A percentile compares a stretch with the other conserved stretches of the same genome.
phyloP scores from a whole-genome alignment of 768 basidiomycete species.

The Cantharellus cinnabarinus region DNA sequence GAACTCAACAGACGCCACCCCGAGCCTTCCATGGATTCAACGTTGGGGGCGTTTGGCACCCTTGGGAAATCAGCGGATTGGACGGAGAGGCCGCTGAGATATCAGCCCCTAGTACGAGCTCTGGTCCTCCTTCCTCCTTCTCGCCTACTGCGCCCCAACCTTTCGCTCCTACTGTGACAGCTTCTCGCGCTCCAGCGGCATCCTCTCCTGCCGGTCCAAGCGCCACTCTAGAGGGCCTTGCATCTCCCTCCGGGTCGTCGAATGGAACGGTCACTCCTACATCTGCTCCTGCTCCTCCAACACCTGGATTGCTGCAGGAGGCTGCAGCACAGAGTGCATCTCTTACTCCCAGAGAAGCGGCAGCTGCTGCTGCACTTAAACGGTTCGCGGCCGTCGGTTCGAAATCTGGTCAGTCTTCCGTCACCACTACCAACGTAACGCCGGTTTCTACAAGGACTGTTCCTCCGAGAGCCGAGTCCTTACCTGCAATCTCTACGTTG shows the following conservation, averaged over 20 bases:
- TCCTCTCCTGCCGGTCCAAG: slow-evolving; percentile 3
- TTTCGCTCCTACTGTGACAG: slow-evolving; percentile 15
- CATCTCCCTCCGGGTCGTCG: not conserved
- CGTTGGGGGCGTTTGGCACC: slow-evolving; percentile 10
- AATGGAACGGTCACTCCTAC: slow-evolving; percentile 9
- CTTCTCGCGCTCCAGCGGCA: slow-evolving; percentile 14
- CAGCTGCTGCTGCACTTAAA: slow-evolving; percentile 46
- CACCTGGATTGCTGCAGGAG: slow-evolving; percentile 7
- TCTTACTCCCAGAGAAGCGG: slow-evolving; percentile 29
- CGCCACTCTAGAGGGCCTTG: not conserved
- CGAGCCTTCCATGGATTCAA: slow-evolving; percentile 10
- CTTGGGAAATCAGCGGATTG: slow-evolving; percentile 5
- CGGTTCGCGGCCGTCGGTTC: slow-evolving; percentile 18
- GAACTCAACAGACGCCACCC: slow-evolving; percentile 8
- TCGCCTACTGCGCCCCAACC: slow-evolving; percentile 15
- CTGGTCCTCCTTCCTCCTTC: slow-evolving; percentile 2
- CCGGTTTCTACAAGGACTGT: slow-evolving; percentile 1
- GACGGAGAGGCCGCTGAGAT: slow-evolving; percentile 33
- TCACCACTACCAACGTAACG: slow-evolving; percentile 5
- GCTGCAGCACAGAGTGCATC: too few relatives aligned
- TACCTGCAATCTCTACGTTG: not conserved
- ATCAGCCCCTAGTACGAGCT: slow-evolving; percentile 14
- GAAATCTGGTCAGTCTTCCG: slow-evolving; percentile 6
- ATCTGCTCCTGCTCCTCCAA: slow-evolving; percentile 10
- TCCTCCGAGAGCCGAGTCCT: not conserved